These are phyloP conservation scores for Heimioporus sp. DNA, from an alignment of 768 basidiomycete genomes.

Conservation along the genomic window DNA sequence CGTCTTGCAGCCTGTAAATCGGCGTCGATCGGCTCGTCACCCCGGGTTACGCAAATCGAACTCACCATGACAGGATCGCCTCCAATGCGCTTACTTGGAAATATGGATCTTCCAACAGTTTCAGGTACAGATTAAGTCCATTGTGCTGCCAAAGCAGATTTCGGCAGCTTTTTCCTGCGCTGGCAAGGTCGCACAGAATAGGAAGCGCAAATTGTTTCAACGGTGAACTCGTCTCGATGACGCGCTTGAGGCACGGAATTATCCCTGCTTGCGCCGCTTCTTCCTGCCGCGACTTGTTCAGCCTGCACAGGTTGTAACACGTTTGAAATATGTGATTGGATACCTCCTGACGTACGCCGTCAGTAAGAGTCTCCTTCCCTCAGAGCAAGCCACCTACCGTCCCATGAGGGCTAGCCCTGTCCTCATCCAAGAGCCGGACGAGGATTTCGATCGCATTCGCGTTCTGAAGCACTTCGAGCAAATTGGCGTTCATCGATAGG, in stretches of 20 bases:
- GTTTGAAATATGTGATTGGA: conserved; percentile 97
- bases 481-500: conserved; percentile 86
- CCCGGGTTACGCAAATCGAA: not conserved
- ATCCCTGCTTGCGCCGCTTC: conserved; percentile 97
- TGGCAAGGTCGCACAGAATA: conserved; percentile 93
- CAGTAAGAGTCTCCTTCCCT: not conserved
- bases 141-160: conserved; percentile 91
- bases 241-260: conserved; percentile 85
- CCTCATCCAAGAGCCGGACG: conserved; percentile 80
- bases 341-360: conserved; percentile 65
- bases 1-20: conserved; percentile 83
- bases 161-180: conserved; percentile 91
- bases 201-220: conserved; percentile 97
- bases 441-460: conserved; percentile 93
- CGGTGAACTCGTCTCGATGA: conserved; percentile 86
- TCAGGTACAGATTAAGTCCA: conserved; percentile 79
- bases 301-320: conserved; percentile 91
- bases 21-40: not conserved
- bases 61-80: conserved; percentile 84
- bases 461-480: conserved; percentile 93
- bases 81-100: conserved; percentile 93
- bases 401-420: conserved; percentile 72
- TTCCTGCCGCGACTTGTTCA: conserved; percentile 94
- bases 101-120: conserved; percentile 79
- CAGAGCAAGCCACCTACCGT: conserved; percentile 51